Conservation (phyloP, 1,284 basidiomycete genomes). For the Microbotryum silenes-acaulis region DNA sequence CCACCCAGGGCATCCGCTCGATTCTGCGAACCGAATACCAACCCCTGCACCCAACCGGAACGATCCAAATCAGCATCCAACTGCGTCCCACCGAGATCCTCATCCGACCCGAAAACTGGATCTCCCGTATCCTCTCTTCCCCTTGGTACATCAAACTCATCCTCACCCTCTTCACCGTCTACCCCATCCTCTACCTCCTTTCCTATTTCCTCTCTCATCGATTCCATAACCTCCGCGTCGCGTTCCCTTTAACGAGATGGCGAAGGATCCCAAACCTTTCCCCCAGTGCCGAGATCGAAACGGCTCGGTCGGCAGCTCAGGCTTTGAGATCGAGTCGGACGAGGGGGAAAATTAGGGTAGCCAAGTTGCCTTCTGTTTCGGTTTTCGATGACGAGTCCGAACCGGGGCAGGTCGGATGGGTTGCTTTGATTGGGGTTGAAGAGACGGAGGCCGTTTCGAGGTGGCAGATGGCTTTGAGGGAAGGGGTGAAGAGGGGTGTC, state of each 20-base stretch:
- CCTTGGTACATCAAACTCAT: constrained; percentile 1
- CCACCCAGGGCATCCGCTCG: constrained; percentile 1
- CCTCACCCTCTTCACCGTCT: constrained; percentile 1
- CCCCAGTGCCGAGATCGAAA: not conserved
- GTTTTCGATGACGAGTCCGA: not conserved
- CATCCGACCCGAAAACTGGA: constrained; percentile 5
- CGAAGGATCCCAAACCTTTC: constrained; percentile 3
- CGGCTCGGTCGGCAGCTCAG: not conserved
- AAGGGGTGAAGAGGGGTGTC: constrained; percentile 1
- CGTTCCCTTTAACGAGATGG: constrained; percentile 14
- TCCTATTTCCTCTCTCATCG: not conserved
- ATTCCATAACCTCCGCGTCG: constrained; percentile 9
- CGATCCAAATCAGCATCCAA: constrained; percentile 1
- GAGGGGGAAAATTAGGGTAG: not conserved
- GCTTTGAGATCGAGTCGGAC: not conserved
- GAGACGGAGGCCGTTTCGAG: constrained; percentile 1
- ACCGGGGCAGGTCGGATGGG: not conserved
- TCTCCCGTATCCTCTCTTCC: constrained; percentile 3
- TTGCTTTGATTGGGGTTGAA: constrained; percentile 1
- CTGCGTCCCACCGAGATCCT: not conserved
- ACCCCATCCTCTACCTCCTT: constrained; percentile 11
- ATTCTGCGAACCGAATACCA: not conserved
- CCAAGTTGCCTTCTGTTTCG: not conserved
- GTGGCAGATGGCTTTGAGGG: not conserved
- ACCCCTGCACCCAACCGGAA: not conserved